phyloP scores from a whole-genome alignment of 1,284 basidiomycete genomes.

The Farysia itapuensis region DNA sequence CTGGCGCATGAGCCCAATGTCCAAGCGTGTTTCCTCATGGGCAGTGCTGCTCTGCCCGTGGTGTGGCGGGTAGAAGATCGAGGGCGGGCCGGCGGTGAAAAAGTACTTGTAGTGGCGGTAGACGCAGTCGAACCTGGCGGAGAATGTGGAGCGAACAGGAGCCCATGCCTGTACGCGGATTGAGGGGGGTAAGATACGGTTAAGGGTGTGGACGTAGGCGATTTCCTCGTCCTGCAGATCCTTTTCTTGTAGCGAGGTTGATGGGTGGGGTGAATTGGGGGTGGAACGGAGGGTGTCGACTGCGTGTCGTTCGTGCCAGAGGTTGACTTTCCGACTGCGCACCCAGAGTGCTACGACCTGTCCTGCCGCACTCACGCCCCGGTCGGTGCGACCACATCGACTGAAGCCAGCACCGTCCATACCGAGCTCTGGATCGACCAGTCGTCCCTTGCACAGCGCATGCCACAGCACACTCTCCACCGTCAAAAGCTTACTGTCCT shows the following conservation, averaged over 20 bases:
- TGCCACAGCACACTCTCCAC: conserved; percentile 86
- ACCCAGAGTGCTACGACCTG: conserved; percentile 89
- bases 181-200: conserved; percentile 83
- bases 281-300: not conserved
- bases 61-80: conserved; percentile 14
- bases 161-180: conserved; percentile 96
- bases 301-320: conserved; percentile 17
- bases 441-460: conserved; percentile 63
- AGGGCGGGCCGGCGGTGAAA: conserved; percentile 61
- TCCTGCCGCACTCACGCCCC: conserved; percentile 89
- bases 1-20: conserved; percentile 69
- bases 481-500: conserved; percentile 71
- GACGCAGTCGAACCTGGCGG: conserved; percentile 82
- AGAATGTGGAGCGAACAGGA: conserved; percentile 77
- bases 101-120: conserved; percentile 98
- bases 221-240: conserved; percentile 65
- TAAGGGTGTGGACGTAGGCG: conserved; percentile 78
- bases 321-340: conserved; percentile 47
- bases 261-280: not conserved
- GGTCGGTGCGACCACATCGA: conserved; percentile 88
- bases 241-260: conserved; percentile 2
- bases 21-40: conserved; percentile 18
- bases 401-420: conserved; percentile 75
- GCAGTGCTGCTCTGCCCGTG: not conserved
- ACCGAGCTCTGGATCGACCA: conserved; percentile 45